These are phyloP conservation scores for Acacia acuminata DNA, from an alignment of 306 rosid species.

Conservation along the genomic window DNA sequence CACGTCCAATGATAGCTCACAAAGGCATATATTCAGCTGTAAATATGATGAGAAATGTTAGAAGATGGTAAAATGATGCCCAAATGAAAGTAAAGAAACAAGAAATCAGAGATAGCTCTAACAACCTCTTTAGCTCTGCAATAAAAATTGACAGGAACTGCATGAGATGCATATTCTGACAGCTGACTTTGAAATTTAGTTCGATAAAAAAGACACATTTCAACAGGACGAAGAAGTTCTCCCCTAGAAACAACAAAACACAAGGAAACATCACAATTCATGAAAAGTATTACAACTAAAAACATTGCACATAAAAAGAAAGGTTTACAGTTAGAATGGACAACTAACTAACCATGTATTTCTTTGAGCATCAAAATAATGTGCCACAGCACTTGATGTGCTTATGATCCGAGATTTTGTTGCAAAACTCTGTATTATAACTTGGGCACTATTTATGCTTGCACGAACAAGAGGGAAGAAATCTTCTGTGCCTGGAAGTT, in stretches of 20 bases:
- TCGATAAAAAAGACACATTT: constrained; percentile 67
- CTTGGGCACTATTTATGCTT: constrained; percentile 49
- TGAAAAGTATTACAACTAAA: constrained; percentile 18
- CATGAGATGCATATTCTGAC: constrained; percentile 51
- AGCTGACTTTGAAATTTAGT: constrained; percentile 43
- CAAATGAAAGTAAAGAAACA: constrained; percentile 27
- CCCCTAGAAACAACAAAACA: constrained; percentile 58
- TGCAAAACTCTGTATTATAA: constrained; percentile 61
- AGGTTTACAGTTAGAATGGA: constrained; percentile 25
- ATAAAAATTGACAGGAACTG: constrained; percentile 71
- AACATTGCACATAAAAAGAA: constrained; percentile 17
- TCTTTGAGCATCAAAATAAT: constrained; percentile 73
- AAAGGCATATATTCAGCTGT: constrained; percentile 71
- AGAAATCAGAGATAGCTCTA: constrained; percentile 34
- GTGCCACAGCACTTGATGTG: constrained; percentile 53
- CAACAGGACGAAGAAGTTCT: constrained; percentile 74
- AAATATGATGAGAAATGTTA: constrained; percentile 38
- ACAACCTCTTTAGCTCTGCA: constrained; percentile 76
- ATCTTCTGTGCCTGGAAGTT: constrained; percentile 65
- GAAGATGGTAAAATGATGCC: constrained; percentile 25
- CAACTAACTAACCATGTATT: constrained; percentile 60
- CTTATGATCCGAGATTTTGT: constrained; percentile 74
- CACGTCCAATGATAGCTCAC: constrained; percentile 80
- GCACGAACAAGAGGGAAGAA: constrained; percentile 68
- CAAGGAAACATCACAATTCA: background rate